A percentile compares a stretch with the other conserved stretches of the same genome.
Conservation (phyloP, 768 basidiomycete species). For the Tylopilus cervinicoccineus region DNA sequence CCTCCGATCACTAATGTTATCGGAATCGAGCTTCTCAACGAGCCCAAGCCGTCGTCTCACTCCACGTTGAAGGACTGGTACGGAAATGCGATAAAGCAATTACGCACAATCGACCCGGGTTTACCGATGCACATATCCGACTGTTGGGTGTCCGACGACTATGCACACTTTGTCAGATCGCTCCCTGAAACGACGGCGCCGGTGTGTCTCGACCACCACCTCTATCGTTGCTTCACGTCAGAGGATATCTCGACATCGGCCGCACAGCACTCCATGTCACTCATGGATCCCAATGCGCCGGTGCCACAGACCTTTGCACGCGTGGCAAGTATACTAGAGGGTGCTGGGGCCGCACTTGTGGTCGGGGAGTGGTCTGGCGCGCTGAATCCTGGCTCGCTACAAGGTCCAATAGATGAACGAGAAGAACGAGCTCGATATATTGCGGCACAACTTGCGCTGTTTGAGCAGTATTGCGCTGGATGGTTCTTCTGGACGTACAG, state of each 20-base stretch:
- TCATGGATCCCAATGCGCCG: slow-evolving; percentile 39
- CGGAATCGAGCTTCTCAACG: slow-evolving; percentile 58
- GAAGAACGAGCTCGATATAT: slow-evolving; percentile 47
- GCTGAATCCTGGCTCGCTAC: slow-evolving; percentile 60
- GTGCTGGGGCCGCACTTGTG: slow-evolving; percentile 50
- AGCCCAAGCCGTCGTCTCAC: slow-evolving; percentile 52
- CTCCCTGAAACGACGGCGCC: slow-evolving; percentile 33
- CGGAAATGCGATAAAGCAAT: slow-evolving; percentile 43
- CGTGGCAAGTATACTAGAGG: slow-evolving; percentile 31
- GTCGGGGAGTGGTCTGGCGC: slow-evolving; percentile 81
- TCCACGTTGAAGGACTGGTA: slow-evolving; percentile 61
- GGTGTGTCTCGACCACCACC: slow-evolving; percentile 73
- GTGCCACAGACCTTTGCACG: slow-evolving; percentile 42
- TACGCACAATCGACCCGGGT: slow-evolving; percentile 47
- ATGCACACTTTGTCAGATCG: slow-evolving; percentile 49
- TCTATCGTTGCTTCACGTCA: slow-evolving; percentile 76
- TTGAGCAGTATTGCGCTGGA: slow-evolving; percentile 60
- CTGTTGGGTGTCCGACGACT: slow-evolving; percentile 68
- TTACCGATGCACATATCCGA: slow-evolving; percentile 75
- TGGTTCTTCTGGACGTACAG: slow-evolving; percentile 88
- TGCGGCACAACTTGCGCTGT: slow-evolving; percentile 61
- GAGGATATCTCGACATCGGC: slow-evolving; percentile 53
- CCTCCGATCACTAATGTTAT: slow-evolving; percentile 43
- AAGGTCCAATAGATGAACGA: slow-evolving; percentile 41
- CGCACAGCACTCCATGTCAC: slow-evolving; percentile 46